Percentiles rank a stretch among this genome's conserved stretches.
phyloP scores from a whole-genome alignment of 345 rosid genomes.

The Mallotus nudiflorus region DNA sequence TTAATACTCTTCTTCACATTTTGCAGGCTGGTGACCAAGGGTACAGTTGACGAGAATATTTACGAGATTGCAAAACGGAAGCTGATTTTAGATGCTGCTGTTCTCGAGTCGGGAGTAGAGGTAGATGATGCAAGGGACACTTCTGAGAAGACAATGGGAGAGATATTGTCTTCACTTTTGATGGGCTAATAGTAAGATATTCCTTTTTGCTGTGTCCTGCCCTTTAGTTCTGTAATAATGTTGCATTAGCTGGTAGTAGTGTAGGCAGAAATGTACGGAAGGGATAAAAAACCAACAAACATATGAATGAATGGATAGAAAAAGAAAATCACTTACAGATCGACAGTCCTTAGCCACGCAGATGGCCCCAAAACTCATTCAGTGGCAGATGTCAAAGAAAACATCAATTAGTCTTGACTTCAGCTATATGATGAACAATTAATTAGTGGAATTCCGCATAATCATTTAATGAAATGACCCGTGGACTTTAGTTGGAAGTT shows the following conservation, averaged over 20 bases:
- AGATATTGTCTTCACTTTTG: conserved; percentile 78
- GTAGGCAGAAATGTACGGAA: background rate
- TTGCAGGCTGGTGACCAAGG: conserved; percentile 81
- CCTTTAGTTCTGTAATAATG: conserved; percentile 2
- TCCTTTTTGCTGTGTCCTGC: background rate
- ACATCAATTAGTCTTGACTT: background rate
- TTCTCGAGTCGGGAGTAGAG: conserved; percentile 71
- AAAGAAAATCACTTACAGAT: background rate
- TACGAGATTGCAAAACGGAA: conserved; percentile 93
- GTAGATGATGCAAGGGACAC: conserved; percentile 55
- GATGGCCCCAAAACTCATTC: conserved; percentile 1
- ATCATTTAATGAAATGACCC: no score
- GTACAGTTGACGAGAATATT: conserved; percentile 88
- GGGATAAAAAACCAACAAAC: background rate
- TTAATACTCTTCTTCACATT: conserved; percentile 11
- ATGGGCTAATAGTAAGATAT: conserved; percentile 28
- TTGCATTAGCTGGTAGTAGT: conserved; percentile 18
- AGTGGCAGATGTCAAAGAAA: background rate
- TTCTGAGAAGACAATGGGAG: conserved; percentile 85
- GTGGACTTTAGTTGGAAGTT: no score
- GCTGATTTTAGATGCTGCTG: conserved; percentile 83
- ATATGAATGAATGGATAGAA: no score
- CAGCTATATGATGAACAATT: no score
- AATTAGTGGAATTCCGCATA: no score
- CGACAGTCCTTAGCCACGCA: background rate